Evolutionary conservation across 495 filamentous ascomycete genomes (phyloP).

Genomic region (Penicilliopsis zonata): DNA sequence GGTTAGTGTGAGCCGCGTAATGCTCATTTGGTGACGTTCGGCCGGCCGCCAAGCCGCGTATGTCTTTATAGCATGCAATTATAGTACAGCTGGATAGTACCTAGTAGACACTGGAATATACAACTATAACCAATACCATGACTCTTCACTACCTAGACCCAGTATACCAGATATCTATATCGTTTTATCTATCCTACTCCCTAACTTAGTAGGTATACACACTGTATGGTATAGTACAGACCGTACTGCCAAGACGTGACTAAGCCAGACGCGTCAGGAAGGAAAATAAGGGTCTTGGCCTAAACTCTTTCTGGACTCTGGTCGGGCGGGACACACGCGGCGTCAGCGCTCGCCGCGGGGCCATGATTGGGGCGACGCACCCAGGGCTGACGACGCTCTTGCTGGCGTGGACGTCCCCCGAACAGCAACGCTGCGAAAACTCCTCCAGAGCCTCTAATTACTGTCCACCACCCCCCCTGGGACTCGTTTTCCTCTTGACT

Average conservation of each 20-base stretch:
- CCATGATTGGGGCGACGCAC: constrained; percentile 27
- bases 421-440: background rate
- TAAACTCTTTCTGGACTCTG: constrained; percentile 14
- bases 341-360: constrained; percentile 22
- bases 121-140: too few relatives aligned
- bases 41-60: too few relatives aligned
- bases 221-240: background rate
- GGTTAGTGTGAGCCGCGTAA: too few relatives aligned
- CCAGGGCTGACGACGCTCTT: constrained; percentile 37
- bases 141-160: too few relatives aligned
- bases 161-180: too few relatives aligned
- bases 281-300: constrained; percentile 20
- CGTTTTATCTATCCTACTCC: too few relatives aligned
- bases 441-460: background rate
- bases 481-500: constrained; percentile 1
- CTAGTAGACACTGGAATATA: too few relatives aligned
- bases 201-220: too few relatives aligned
- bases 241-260: background rate
- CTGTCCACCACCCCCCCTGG: constrained; percentile 4
- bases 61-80: too few relatives aligned
- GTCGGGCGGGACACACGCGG: constrained; percentile 31
- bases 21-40: too few relatives aligned
- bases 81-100: too few relatives aligned
- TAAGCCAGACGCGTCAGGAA: constrained; percentile 1
- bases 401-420: constrained; percentile 12